Base-by-base conservation (phyloP, 768 basidiomycete species). In the Chiua virens region DNA sequence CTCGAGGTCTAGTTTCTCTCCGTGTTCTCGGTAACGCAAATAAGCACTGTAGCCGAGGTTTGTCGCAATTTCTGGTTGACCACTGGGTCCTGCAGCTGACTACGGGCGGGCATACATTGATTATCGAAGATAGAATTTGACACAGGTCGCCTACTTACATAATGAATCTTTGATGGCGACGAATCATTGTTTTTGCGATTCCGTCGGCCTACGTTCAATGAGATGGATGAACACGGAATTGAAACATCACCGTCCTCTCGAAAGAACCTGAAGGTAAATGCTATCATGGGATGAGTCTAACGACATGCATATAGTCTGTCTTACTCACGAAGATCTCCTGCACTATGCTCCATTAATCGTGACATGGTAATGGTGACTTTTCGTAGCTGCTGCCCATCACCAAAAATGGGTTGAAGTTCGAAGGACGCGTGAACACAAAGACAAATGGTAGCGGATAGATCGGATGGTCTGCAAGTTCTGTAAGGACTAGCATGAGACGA, bases 401-500 rank as follows among this genome's bases (percentile, higher is more conserved):
- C 52, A 6, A 56, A 32, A 8, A 47, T 46, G 20, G 47, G 52
- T 23, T 43, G 43, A 3, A 50, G 25, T 32, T 54, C 48, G 20
- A 43, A 50, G 0, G 52, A 53, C 13, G 35, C 55, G 25, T 46
- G 35, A 13, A 49, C 9, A 8, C 8, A 18, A 34, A 56, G 22
- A 49, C 17, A 21, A 7, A 56, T n/a, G 3, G 8, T 30, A 14
- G 53, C 45, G 21, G 54, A 41, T 9, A 6, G 22, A 27, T 49
- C 52, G 15, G 42, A 50, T 3, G 53, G 48, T 17, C 55, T 54
- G 15, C 9, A 11, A 20, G 6, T 18, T 18, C 4, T 15, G 18
- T 53, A n/a, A 45, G 38, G 5, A 4, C 8, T 8, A 21, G 34
- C 34, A 13, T 11, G 18, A 3, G 17, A 28, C 13, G 23, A 18